These are phyloP conservation scores for Annulohypoxylon bovei DNA, from an alignment of 495 filamentous ascomycete species.

Conservation along the genomic window DNA sequence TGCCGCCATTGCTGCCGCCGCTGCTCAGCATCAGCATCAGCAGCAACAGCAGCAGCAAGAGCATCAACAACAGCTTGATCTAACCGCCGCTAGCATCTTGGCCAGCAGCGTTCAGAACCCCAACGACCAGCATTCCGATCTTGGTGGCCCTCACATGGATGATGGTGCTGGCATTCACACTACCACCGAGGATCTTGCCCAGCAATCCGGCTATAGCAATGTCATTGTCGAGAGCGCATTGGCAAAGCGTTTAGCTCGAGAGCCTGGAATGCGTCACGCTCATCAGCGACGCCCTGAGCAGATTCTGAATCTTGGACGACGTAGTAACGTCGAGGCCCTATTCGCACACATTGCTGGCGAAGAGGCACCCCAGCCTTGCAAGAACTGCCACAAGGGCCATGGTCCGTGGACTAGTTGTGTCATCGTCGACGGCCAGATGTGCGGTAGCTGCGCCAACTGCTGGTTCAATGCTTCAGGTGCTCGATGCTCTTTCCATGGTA, in stretches of 20 bases:
- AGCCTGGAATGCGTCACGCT: conserved; percentile 56
- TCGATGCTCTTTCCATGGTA: conserved; percentile 63
- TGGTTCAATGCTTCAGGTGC: conserved; percentile 64
- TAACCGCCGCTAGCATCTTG: conserved; percentile 45
- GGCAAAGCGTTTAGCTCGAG: conserved; percentile 56
- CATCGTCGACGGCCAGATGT: conserved; percentile 62
- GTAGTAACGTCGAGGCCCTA: conserved; percentile 61
- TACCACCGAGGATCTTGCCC: conserved; percentile 55
- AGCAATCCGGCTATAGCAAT: conserved; percentile 52
- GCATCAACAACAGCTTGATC: conserved; percentile 44
- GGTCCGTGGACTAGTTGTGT: conserved; percentile 60
- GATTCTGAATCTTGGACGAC: conserved; percentile 53
- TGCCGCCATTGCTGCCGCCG: conserved; percentile 49
- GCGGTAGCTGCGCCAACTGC: conserved; percentile 62
- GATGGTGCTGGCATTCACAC: conserved; percentile 39
- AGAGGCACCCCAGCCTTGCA: conserved; percentile 55
- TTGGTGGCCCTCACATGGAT: conserved; percentile 38
- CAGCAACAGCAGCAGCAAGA: conserved; percentile 40
- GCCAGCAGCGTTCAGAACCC: conserved; percentile 43
- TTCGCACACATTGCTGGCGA: conserved; percentile 61
- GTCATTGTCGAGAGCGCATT: conserved; percentile 59
- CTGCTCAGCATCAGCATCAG: conserved; percentile 48
- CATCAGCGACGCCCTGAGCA: conserved; percentile 59
- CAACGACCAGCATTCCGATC: conserved; percentile 44
- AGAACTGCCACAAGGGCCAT: conserved; percentile 64